phyloP scores from a whole-genome alignment of 768 basidiomycete genomes.

The Lentinula detonsa region DNA sequence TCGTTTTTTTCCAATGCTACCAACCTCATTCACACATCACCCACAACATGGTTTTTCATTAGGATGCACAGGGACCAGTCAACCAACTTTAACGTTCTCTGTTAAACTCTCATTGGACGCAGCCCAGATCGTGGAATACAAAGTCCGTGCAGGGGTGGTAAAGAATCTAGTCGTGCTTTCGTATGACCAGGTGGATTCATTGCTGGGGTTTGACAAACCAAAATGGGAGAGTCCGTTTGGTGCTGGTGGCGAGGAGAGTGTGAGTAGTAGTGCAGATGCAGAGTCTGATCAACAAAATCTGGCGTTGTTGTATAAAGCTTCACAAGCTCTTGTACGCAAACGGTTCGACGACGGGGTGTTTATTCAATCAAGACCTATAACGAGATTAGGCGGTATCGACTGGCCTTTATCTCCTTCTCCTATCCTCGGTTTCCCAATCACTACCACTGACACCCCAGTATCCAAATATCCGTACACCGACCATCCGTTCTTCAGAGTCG shows the following conservation, averaged over 20 bases:
- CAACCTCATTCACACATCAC: conserved; percentile 44
- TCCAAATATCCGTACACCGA: neutral
- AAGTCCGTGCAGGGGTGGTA: conserved; percentile 67
- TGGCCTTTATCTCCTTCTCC: conserved; percentile 16
- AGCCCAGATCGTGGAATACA: conserved; percentile 66
- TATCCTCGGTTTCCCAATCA: neutral
- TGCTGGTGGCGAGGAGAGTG: conserved; percentile 7
- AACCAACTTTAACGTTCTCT: conserved; percentile 78
- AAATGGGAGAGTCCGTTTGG: conserved; percentile 40
- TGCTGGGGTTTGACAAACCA: conserved; percentile 25
- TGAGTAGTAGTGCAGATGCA: neutral
- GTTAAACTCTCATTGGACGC: conserved; percentile 46
- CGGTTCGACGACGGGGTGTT: conserved; percentile 19
- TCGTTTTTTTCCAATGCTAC: conserved; percentile 68
- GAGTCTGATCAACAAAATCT: conserved; percentile 12
- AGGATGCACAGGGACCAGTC: conserved; percentile 19
- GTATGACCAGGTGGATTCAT: conserved; percentile 64
- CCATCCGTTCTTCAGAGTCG: too few species aligned
- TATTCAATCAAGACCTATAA: conserved; percentile 14
- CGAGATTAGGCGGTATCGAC: conserved; percentile 20
- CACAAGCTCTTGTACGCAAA: conserved; percentile 9
- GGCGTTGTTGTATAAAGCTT: conserved; percentile 17
- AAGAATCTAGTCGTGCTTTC: conserved; percentile 57
- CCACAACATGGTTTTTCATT: conserved; percentile 36
- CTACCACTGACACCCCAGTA: neutral